These are phyloP conservation scores for Trametes sanguinea DNA, from an alignment of 768 basidiomycete species.

Conservation along the genomic window DNA sequence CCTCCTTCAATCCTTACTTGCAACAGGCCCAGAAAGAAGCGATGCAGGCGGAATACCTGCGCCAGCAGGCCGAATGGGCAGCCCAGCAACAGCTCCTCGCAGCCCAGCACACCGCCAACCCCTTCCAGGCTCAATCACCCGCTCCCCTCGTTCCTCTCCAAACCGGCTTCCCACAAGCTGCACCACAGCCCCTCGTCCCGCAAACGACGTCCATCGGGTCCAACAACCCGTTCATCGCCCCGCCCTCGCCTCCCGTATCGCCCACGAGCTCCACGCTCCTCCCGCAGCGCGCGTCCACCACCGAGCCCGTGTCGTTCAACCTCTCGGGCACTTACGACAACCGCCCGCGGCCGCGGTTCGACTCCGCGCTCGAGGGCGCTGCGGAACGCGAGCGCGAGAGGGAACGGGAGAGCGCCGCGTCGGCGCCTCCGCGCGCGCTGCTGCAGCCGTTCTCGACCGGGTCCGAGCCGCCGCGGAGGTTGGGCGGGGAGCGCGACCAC, in stretches of 20 bases:
- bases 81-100: slow-evolving; percentile 56
- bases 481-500: slow-evolving; percentile 39
- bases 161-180: slow-evolving; percentile 48
- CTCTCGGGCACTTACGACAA: slow-evolving; percentile 22
- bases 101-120: slow-evolving; percentile 34
- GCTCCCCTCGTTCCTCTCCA: slow-evolving; percentile 38
- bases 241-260: slow-evolving; percentile 28
- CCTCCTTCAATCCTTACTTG: slow-evolving; percentile 89
- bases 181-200: slow-evolving; percentile 48
- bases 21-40: slow-evolving; percentile 88
- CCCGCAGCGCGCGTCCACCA: slow-evolving; percentile 38
- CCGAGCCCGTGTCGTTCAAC: slow-evolving; percentile 20
- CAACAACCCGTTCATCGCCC: slow-evolving; percentile 34
- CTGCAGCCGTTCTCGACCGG: slow-evolving; percentile 23
- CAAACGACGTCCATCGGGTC: slow-evolving; percentile 58
- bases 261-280: slow-evolving; percentile 46
- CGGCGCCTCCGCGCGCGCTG: slow-evolving; percentile 30
- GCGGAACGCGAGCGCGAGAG: not conserved
- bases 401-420: slow-evolving; percentile 2
- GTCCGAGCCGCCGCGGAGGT: slow-evolving; percentile 8
- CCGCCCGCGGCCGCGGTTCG: slow-evolving; percentile 6
- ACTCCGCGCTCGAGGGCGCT: not conserved
- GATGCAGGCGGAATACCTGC: slow-evolving; percentile 51
- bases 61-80: slow-evolving; percentile 63
- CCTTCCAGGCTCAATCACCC: slow-evolving; percentile 40